phyloP scores from a whole-genome alignment of 768 basidiomycete genomes.

The Pulveroboletus sp. region DNA sequence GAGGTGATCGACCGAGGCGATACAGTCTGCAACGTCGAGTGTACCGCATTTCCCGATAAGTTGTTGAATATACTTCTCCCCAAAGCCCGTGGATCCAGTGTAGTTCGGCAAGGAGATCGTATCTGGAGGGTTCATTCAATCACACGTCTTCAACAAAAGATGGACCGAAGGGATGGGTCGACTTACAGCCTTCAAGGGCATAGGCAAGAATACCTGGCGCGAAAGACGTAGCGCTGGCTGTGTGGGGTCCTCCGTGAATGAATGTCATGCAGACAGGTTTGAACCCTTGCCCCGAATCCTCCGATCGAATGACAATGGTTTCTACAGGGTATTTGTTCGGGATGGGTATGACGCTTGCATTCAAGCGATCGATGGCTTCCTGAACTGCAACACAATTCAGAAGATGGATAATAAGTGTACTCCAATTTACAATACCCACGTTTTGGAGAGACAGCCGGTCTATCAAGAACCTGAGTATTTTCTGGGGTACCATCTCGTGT shows the following conservation, averaged over 20 bases:
- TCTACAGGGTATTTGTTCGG: constrained; percentile 50
- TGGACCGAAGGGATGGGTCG: not conserved
- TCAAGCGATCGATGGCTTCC: constrained; percentile 39
- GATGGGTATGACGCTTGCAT: constrained; percentile 45
- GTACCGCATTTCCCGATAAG: constrained; percentile 60
- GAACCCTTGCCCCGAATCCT: constrained; percentile 11
- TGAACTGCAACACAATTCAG: constrained; percentile 33
- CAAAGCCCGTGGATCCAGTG: constrained; percentile 65
- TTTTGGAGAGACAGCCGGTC: constrained; percentile 36
- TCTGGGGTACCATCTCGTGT: constrained; percentile 11
- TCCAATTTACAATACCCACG: constrained; percentile 29
- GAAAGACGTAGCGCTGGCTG: constrained; percentile 46
- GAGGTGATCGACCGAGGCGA: constrained; percentile 51
- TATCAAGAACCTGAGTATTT: constrained; percentile 42
- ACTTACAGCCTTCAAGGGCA: constrained; percentile 61
- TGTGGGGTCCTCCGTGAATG: constrained; percentile 68
- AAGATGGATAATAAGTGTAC: not conserved
- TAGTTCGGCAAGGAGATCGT: constrained; percentile 64
- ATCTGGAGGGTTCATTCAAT: constrained; percentile 34
- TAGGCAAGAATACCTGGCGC: constrained; percentile 40
- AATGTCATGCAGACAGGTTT: constrained; percentile 47
- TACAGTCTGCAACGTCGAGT: constrained; percentile 65
- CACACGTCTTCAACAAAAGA: not conserved
- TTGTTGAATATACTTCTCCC: constrained; percentile 53
- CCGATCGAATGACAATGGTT: constrained; percentile 48